Evolutionary conservation across 192 early-diverging fungal species (phyloP).

Genomic region (Glomus cerebriforme): DNA sequence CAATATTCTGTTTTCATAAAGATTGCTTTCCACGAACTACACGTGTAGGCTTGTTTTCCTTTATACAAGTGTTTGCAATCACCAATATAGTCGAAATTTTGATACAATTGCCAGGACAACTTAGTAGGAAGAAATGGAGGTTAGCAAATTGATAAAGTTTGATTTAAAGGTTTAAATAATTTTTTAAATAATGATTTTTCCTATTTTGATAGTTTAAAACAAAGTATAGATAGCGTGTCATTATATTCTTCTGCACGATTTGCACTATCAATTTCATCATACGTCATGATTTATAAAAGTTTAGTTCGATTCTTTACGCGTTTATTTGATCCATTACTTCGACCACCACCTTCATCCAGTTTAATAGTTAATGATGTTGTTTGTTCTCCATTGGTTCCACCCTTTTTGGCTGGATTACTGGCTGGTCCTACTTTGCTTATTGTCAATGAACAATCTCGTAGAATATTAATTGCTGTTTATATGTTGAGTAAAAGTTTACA

Average conservation of each 20-base stretch:
- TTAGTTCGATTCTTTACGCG: slow-evolving; percentile 22
- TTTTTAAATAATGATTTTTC: background rate
- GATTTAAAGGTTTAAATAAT: background rate
- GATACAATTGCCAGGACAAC: background rate
- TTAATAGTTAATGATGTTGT: background rate
- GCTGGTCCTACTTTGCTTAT: slow-evolving; percentile 13
- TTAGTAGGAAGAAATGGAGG: background rate
- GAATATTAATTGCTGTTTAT: background rate
- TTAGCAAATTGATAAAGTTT: background rate
- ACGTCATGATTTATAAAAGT: slow-evolving; percentile 8
- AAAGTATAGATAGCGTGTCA: background rate
- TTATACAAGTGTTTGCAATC: background rate
- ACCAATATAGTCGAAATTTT: background rate
- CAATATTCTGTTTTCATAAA: background rate
- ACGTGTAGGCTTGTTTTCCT: background rate
- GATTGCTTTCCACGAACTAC: slow-evolving; percentile 15
- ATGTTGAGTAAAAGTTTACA: slow-evolving; percentile 22
- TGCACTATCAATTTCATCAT: slow-evolving; percentile 13
- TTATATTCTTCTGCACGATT: background rate
- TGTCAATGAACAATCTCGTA: background rate
- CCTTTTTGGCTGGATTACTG: slow-evolving; percentile 8
- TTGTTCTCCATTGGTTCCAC: slow-evolving; percentile 13
- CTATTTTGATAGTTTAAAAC: background rate
- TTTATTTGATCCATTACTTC: slow-evolving; percentile 20
- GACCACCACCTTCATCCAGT: background rate